Percentiles rank a stretch among this genome's conserved stretches.
Conservation (phyloP, 768 basidiomycete species). For the Lactarius deliciosus region DNA sequence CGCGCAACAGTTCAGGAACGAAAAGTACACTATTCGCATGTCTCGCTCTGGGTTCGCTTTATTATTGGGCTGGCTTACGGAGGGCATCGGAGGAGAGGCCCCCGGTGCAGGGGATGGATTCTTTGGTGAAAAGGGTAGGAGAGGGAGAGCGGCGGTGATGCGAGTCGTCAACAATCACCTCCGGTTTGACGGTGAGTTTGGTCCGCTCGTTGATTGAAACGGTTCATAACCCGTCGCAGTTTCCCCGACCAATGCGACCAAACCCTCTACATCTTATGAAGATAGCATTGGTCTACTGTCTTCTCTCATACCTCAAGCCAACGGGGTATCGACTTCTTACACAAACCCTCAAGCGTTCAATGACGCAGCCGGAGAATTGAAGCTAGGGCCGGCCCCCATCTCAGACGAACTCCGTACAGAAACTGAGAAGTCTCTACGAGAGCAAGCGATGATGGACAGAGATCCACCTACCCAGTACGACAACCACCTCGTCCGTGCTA, state of each 20-base stretch:
- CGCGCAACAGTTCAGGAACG: conserved; percentile 81
- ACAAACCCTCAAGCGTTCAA: conserved; percentile 76
- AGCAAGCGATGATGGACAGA: conserved; percentile 75
- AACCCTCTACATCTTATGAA: conserved; percentile 71
- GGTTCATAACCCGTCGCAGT: conserved; percentile 45
- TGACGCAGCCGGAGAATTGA: conserved; percentile 69
- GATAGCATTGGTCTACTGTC: conserved; percentile 84
- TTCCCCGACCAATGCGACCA: conserved; percentile 64
- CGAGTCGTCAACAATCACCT: conserved; percentile 93
- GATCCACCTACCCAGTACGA: conserved; percentile 69
- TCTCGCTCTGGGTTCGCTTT: conserved; percentile 90
- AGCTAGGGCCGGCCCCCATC: conserved; percentile 81
- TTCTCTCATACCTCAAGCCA: conserved; percentile 66
- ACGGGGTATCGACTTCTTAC: conserved; percentile 48
- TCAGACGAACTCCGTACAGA: conserved; percentile 79
- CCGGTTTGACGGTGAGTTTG: conserved; percentile 74
- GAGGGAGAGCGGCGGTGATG: conserved; percentile 88
- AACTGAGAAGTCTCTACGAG: conserved; percentile 73
- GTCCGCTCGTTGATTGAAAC: conserved; percentile 28
- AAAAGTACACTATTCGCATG: conserved; percentile 89
- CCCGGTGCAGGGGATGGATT: conserved; percentile 78
- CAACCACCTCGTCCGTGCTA: conserved; percentile 51
- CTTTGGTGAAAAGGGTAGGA: conserved; percentile 74
- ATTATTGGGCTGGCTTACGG: conserved; percentile 93
- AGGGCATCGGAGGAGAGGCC: conserved; percentile 85